Conservation (phyloP, 2,329 filamentous ascomycete species). For the Monosporascus sp. region DNA sequence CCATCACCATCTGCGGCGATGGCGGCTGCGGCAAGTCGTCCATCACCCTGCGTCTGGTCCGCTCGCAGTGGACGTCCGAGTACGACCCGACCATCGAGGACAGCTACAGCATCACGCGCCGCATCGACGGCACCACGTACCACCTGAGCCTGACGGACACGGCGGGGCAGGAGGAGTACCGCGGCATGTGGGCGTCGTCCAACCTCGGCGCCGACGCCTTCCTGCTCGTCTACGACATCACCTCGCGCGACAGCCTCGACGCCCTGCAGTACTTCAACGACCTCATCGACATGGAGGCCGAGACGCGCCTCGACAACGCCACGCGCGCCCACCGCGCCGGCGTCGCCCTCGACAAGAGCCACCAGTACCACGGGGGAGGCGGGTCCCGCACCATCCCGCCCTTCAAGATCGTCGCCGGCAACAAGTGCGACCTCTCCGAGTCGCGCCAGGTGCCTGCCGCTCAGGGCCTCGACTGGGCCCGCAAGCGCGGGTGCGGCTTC, state of each 20-base stretch:
- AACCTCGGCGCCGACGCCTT: constrained; percentile 79
- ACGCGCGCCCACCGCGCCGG: constrained; percentile 43
- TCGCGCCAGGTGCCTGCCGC: constrained; percentile 64
- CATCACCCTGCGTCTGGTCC: constrained; percentile 76
- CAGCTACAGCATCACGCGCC: constrained; percentile 77
- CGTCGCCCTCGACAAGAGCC: constrained; percentile 26
- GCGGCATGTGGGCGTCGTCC: constrained; percentile 75
- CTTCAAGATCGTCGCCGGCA: constrained; percentile 78
- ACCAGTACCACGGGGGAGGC: constrained; percentile 14
- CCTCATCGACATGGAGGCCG: constrained; percentile 77
- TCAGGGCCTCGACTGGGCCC: constrained; percentile 71
- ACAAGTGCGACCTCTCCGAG: constrained; percentile 78
- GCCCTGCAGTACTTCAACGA: constrained; percentile 75
- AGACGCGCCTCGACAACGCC: constrained; percentile 61
- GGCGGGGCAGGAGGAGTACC: constrained; percentile 86
- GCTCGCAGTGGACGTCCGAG: constrained; percentile 78
- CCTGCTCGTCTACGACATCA: constrained; percentile 85
- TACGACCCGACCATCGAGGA: constrained; percentile 80
- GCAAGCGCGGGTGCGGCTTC: constrained; percentile 68
- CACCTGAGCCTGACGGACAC: constrained; percentile 77
- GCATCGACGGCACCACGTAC: constrained; percentile 75
- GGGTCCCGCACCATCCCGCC: constrained; percentile 56
- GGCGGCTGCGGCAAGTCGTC: constrained; percentile 82
- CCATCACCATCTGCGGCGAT: constrained; percentile 82
- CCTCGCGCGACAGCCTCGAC: constrained; percentile 60